Conservation (phyloP, 345 rosid species). For the Bruguiera parviflora region DNA sequence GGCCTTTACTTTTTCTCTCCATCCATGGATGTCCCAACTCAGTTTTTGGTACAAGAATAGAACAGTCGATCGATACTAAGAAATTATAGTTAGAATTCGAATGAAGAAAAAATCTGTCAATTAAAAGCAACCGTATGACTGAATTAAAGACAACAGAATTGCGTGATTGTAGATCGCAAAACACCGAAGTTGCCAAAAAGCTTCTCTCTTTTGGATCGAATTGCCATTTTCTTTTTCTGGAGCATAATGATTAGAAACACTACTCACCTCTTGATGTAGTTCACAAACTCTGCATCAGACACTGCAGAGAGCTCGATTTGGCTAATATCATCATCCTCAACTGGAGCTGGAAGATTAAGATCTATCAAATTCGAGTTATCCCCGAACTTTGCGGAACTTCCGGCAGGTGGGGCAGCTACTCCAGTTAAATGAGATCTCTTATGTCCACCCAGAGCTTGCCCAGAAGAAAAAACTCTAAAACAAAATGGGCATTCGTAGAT, state of each 20-base stretch:
- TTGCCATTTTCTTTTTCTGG: not conserved
- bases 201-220: slow-evolving; percentile 39
- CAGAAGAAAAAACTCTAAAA: slow-evolving; percentile 72
- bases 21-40: slow-evolving; percentile 21
- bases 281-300: slow-evolving; percentile 58
- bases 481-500: slow-evolving; percentile 82
- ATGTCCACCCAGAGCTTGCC: slow-evolving; percentile 99
- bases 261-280: slow-evolving; percentile 34
- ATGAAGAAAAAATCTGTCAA: slow-evolving; percentile 27
- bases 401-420: slow-evolving; percentile 25
- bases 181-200: slow-evolving; percentile 32
- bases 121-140: slow-evolving; percentile 18
- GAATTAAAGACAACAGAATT: slow-evolving; percentile 19
- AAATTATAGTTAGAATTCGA: slow-evolving; percentile 45
- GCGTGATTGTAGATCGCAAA: slow-evolving; percentile 41
- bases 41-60: slow-evolving; percentile 34
- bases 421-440: slow-evolving; percentile 76
- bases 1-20: not conserved
- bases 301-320: slow-evolving; percentile 67
- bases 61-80: slow-evolving; percentile 7
- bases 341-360: slow-evolving; percentile 90
- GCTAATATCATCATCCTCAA: slow-evolving; percentile 60
- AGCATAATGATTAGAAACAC: not conserved
- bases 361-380: slow-evolving; percentile 50
- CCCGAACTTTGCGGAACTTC: slow-evolving; percentile 27